These are phyloP conservation scores for Hypoxylon lienhwacheense DNA, from an alignment of 495 filamentous ascomycete species.

Conservation along the genomic window DNA sequence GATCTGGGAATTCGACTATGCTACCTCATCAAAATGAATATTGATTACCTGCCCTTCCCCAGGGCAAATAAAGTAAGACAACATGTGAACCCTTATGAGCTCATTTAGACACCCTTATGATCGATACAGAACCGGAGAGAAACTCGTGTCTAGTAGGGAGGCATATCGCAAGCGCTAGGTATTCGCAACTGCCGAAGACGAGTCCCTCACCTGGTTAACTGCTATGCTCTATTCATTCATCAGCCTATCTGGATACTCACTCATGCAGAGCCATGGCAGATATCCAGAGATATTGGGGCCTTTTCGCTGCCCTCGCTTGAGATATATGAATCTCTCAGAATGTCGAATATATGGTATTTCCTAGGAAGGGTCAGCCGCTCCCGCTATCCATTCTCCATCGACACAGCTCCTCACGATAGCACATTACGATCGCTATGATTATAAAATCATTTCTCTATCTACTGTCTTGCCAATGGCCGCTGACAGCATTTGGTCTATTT, in stretches of 20 bases:
- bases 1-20: background rate
- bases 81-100: background rate
- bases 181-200: slow-evolving; percentile 14
- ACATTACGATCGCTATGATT: slow-evolving; percentile 6
- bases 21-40: background rate
- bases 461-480: slow-evolving; percentile 13
- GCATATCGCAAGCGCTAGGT: background rate
- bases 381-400: background rate
- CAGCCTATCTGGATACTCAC: background rate
- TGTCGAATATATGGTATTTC: background rate
- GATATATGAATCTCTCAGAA: slow-evolving; percentile 1
- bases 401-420: background rate
- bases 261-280: background rate
- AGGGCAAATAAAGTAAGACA: too few species aligned
- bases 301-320: background rate
- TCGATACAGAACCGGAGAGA: background rate
- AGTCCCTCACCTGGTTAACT: background rate
- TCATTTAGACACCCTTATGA: slow-evolving; percentile 4
- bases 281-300: background rate
- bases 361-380: background rate
- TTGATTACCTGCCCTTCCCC: background rate
- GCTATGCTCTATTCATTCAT: background rate
- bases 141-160: background rate
- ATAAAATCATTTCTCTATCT: slow-evolving; percentile 6
- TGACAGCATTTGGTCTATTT: background rate